Evolutionary conservation across 495 filamentous ascomycete species (phyloP).

Genomic region (Lasiosphaeria miniovina): DNA sequence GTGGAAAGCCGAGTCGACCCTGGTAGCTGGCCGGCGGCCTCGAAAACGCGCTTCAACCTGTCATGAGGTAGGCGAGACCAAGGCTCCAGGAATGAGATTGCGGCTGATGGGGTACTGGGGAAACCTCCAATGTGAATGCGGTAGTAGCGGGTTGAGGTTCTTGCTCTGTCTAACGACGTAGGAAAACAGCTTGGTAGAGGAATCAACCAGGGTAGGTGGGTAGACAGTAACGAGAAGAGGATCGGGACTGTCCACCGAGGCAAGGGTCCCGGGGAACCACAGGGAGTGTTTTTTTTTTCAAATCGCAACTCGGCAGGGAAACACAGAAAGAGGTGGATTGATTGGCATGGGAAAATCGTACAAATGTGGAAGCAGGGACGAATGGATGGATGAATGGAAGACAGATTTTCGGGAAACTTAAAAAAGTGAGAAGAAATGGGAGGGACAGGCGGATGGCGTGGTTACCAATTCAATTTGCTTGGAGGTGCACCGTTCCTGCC

Average conservation of each 20-base stretch:
- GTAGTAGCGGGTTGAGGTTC: neutral
- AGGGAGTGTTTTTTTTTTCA: neutral
- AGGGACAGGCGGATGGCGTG: neutral
- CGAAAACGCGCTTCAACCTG: neutral
- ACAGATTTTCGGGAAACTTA: neutral
- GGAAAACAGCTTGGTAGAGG: neutral
- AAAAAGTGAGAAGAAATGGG: neutral
- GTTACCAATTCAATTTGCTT: neutral
- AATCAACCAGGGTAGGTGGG: neutral
- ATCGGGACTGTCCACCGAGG: neutral
- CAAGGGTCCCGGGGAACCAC: neutral
- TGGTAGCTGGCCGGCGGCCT: neutral
- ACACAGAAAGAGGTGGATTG: neutral
- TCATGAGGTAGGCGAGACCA: constrained; percentile 19
- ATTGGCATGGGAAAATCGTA: neutral
- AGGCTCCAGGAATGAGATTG: neutral
- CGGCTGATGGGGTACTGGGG: too few relatives aligned
- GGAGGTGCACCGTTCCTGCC: too few relatives aligned
- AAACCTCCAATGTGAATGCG: neutral
- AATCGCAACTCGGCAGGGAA: neutral
- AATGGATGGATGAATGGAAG: neutral
- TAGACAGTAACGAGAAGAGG: neutral
- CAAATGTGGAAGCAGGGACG: constrained; percentile 10
- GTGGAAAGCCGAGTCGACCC: neutral
- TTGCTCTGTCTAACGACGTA: neutral